Conservation (phyloP, 257 asterid genomes). For the Rehmannia glutinosa region DNA sequence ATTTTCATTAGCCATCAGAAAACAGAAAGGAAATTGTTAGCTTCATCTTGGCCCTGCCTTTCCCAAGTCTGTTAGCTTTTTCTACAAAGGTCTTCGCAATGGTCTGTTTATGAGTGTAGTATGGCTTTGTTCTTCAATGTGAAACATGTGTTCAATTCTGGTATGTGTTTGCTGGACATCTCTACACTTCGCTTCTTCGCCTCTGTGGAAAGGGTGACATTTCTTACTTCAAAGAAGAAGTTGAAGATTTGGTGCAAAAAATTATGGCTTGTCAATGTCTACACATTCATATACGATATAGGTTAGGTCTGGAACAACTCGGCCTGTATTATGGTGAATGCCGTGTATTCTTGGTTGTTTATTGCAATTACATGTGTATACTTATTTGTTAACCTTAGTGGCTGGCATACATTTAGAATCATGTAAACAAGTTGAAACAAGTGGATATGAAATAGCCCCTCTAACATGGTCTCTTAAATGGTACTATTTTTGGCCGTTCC, state of each 20-base stretch:
- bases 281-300: too few species aligned
- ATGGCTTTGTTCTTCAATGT: background rate
- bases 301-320: background rate
- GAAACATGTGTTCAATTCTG: background rate
- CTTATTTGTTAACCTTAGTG: background rate
- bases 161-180: background rate
- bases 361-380: background rate
- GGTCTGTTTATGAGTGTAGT: background rate
- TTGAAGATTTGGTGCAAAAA: background rate
- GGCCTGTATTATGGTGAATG: background rate
- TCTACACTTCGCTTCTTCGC: background rate
- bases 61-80: background rate
- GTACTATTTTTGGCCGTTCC: too few species aligned
- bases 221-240: background rate
- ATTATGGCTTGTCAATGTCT: background rate
- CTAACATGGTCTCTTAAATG: too few species aligned
- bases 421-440: background rate
- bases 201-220: background rate
- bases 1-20: background rate
- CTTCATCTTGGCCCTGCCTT: background rate
- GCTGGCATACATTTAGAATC: too few species aligned
- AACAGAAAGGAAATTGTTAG: background rate
- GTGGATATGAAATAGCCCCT: background rate
- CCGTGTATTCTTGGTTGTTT: background rate
- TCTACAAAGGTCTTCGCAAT: background rate